Evolutionary conservation across 306 rosid species (phyloP), one percentile per base, ranked within the genome.

Genomic region (Betula pendula): DNA sequence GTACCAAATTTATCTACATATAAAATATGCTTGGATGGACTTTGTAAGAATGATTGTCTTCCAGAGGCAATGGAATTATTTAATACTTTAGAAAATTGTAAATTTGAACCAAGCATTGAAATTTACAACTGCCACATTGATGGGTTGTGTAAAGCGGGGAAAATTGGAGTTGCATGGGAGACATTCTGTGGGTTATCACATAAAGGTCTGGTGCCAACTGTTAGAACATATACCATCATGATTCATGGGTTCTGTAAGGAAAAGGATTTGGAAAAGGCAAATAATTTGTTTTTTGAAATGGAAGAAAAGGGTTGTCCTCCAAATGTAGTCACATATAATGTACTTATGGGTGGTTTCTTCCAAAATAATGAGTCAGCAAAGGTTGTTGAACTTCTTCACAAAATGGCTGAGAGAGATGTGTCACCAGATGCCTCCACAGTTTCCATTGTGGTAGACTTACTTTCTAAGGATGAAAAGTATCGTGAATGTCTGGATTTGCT

Each of bases 341-440:
- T 73, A 27, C 79, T 86, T 40, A 53, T 85, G 87, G 67, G 58
- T 72, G 85, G 87, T 83, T 85, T 88, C 73, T 52, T 20, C 66
- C 66, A 77, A 71, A 85, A 73, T 56, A 66, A 80, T 73, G 72
- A 79, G 75, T 69, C 51, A 13, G 62, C 48, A 8, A 80, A 81
- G 75, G 86, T 83, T 62, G 82, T 84, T 58, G 81, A 86, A 76
- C 82, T 83, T 88, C 84, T 89, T 53, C 87, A 83, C 66, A 75
- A 79, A 65, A 84, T 79, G 86, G 68, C 29, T 0, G 47, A 71
- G 84, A 83, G 63, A 78, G 76, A 76, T 40, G 31, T 86, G 76
- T 75, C 70, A 56, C 88, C 90, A 13, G 81, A 87, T 70, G 56
- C 38, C 72, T 62, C 68, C 50, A 83, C 80, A 71, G 27, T 51